These are phyloP conservation scores for Yamadazyma triangularis DNA, from an alignment of 1,139 yeast genomes.

Conservation along the genomic window DNA sequence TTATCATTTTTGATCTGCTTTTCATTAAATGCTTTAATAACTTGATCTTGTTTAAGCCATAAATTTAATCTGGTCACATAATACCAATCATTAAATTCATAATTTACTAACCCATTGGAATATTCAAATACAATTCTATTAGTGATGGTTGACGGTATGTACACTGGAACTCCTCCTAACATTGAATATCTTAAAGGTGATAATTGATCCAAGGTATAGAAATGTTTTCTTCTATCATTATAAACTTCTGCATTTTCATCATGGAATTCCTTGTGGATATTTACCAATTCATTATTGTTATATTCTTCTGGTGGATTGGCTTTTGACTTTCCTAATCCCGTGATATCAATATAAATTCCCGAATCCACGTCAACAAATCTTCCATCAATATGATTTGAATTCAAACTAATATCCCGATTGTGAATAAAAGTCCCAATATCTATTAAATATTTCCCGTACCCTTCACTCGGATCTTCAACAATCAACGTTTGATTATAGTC, in stretches of 20 bases:
- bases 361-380: slow-evolving; percentile 38
- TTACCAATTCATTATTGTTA: slow-evolving; percentile 9
- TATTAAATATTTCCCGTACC: slow-evolving; percentile 27
- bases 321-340: slow-evolving; percentile 29
- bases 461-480: slow-evolving; percentile 26
- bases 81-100: slow-evolving; percentile 18
- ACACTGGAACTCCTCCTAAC: slow-evolving; percentile 31
- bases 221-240: slow-evolving; percentile 30
- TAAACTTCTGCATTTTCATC: slow-evolving; percentile 15
- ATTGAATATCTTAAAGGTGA: slow-evolving; percentile 28
- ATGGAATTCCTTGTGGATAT: slow-evolving; percentile 9
- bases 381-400: slow-evolving; percentile 35
- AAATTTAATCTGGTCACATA: slow-evolving; percentile 20
- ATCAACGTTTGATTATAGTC: slow-evolving; percentile 27
- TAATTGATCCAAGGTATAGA: slow-evolving; percentile 29
- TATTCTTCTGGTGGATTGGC: slow-evolving; percentile 22
- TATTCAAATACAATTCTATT: slow-evolving; percentile 26
- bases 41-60: slow-evolving; percentile 21
- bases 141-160: slow-evolving; percentile 23
- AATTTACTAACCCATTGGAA: slow-evolving; percentile 7
- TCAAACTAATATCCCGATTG: slow-evolving; percentile 25
- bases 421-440: slow-evolving; percentile 32
- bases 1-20: slow-evolving; percentile 2
- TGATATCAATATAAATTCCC: slow-evolving; percentile 37
- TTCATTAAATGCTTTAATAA: slow-evolving; percentile 6